Percentiles rank a stretch among this genome's conserved stretches.
Evolutionary conservation across 257 asterid species (phyloP).

Genomic region (Solanum pinnatisectum): DNA sequence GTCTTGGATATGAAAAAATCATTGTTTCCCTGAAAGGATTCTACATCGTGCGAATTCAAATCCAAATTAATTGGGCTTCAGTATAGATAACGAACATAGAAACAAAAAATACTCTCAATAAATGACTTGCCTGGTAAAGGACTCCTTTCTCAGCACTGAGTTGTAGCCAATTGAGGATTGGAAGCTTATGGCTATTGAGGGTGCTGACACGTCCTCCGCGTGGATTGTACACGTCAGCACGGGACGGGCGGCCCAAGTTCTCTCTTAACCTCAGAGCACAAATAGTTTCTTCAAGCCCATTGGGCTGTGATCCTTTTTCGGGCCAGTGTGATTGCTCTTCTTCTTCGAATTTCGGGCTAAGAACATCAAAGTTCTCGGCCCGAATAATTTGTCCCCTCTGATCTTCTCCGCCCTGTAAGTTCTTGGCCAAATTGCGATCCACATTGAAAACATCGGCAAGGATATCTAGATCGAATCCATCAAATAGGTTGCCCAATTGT

Average conservation of each 20-base stretch:
- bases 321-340: background rate
- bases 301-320: background rate
- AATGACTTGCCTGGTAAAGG: slow-evolving; percentile 40
- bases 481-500: slow-evolving; percentile 17
- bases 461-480: slow-evolving; percentile 32
- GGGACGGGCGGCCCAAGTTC: slow-evolving; percentile 30
- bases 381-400: slow-evolving; percentile 43
- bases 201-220: slow-evolving; percentile 50
- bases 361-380: slow-evolving; percentile 20
- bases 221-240: slow-evolving; percentile 45
- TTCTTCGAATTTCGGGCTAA: slow-evolving; percentile 22
- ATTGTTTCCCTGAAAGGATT: background rate
- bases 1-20: background rate
- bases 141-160: slow-evolving; percentile 50
- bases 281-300: slow-evolving; percentile 48
- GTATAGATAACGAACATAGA: background rate
- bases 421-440: slow-evolving; percentile 2
- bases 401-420: slow-evolving; percentile 25
- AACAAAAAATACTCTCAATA: background rate
- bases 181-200: slow-evolving; percentile 43
- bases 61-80: fast-evolving
- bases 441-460: slow-evolving; percentile 25
- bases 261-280: slow-evolving; percentile 32
- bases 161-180: slow-evolving; percentile 32
- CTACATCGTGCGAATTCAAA: no score